phyloP scores from a whole-genome alignment of 2,329 filamentous ascomycete genomes.

The Pseudocercospora pini-densiflorae region DNA sequence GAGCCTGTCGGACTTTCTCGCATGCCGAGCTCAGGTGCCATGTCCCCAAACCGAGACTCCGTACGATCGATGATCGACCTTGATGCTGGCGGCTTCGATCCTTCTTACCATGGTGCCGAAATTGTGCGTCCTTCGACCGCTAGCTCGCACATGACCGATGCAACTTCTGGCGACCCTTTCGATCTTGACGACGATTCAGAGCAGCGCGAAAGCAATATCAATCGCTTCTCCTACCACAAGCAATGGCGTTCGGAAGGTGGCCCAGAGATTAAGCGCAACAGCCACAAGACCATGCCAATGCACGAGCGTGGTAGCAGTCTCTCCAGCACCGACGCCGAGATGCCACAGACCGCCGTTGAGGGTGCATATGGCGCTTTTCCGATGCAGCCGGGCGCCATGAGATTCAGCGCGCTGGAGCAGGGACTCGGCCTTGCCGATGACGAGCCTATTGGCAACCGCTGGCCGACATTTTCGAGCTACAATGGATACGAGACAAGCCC shows the following conservation, averaged over 20 bases:
- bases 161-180: constrained; percentile 53
- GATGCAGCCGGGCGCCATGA: constrained; percentile 24
- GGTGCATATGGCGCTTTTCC: background rate
- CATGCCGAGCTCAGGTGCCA: constrained; percentile 37
- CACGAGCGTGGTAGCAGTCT: constrained; percentile 41
- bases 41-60: constrained; percentile 34
- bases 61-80: constrained; percentile 53
- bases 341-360: constrained; percentile 16
- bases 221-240: constrained; percentile 42
- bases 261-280: constrained; percentile 30
- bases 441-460: constrained; percentile 18
- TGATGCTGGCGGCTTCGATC: constrained; percentile 43
- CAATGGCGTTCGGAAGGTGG: constrained; percentile 43
- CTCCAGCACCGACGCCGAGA: constrained; percentile 37
- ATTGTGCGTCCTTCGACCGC: constrained; percentile 50
- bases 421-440: constrained; percentile 11
- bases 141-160: constrained; percentile 46
- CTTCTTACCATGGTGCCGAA: constrained; percentile 36
- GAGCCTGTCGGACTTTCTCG: constrained; percentile 45
- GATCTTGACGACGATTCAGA: constrained; percentile 51
- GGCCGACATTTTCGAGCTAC: constrained; percentile 27
- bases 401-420: constrained; percentile 18
- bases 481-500: constrained; percentile 25
- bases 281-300: constrained; percentile 37
- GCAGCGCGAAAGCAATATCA: constrained; percentile 35